Base-by-base conservation (phyloP, 2,329 filamentous ascomycete species). In the Venturia effusa region DNA sequence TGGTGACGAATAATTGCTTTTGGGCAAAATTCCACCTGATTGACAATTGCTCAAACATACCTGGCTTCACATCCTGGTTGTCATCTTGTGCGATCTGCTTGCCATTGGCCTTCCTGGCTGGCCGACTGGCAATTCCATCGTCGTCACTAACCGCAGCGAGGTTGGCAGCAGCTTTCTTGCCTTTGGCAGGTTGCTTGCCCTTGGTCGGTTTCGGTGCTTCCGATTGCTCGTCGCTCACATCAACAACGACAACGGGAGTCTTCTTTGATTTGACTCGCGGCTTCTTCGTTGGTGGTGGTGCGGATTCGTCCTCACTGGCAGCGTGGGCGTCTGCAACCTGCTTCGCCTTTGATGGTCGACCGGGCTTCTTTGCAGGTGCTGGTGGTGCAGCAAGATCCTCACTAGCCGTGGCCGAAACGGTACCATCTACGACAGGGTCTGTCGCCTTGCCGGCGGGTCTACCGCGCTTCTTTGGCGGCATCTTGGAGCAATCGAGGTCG, bases 281-380 rank as follows among this genome's bases (percentile, higher is more conserved):
- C 10, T 60, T 60, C 59, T 60, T 60, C 6, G 59, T 27, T 17
- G 59, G 34, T 39, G 34, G 59, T 5, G 40, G 37, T 27, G 34
- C 59, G 11, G 34, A 27, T 13, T 40, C 59, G n/a, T 60, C 59
- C 34, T 60, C 37, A 24, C 22, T 60, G 40, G n/a, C 19, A 13
- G 34, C 34, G 15, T 60, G 7, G 40, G 57, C 34, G 34, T 55
- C 51, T 55, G 27, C 15, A 8, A 34, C 51, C 13, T 17, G 27
- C 17, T 55, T 55, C 1, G 27, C 34, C 57, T 40, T 59, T 37
- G 55, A 19, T 17, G 17, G 30, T 45, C 39, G 39, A 27, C 22
- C 39, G n/a, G 27, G 60, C 60, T 61, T 43, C 22, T 61, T 61
- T 11, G 60, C 40, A 13, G 60, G 60, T 32, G 32, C 22, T 61